phyloP scores from a whole-genome alignment of 169 alveolate genomes.

The Theileria equi region DNA sequence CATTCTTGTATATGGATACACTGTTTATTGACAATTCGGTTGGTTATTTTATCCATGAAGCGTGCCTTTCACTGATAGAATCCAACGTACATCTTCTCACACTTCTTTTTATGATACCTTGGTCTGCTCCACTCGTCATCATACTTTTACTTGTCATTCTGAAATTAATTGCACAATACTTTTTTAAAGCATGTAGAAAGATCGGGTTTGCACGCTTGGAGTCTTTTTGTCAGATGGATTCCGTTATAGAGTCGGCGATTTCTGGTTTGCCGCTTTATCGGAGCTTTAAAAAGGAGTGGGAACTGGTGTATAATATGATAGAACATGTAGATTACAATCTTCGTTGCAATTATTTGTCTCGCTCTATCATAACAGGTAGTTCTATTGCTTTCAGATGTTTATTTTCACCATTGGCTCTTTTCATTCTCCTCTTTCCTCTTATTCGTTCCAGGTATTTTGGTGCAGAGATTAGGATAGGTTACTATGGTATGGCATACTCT shows the following conservation, averaged over 20 bases:
- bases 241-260: constrained; percentile 35
- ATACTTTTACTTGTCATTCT: constrained; percentile 1
- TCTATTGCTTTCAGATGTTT: constrained; percentile 17
- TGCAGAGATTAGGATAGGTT: not conserved
- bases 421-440: constrained; percentile 6
- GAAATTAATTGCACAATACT: not conserved
- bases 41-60: not conserved
- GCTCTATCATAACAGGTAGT: constrained; percentile 30
- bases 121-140: constrained; percentile 14
- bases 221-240: constrained; percentile 16
- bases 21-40: not conserved
- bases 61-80: constrained; percentile 5
- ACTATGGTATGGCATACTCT: constrained; percentile 17
- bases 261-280: constrained; percentile 43
- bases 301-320: constrained; percentile 12
- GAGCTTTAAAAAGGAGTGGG: constrained; percentile 38
- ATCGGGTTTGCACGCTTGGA: constrained; percentile 23
- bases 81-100: constrained; percentile 27
- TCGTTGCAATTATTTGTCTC: constrained; percentile 15
- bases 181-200: constrained; percentile 27
- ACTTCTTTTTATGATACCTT: constrained; percentile 24
- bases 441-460: not conserved
- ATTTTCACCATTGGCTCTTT: not conserved
- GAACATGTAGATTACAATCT: constrained; percentile 13
- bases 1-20: not conserved